A percentile compares a stretch with the other conserved stretches of the same genome.
phyloP scores from a whole-genome alignment of 2,329 filamentous ascomycete genomes.

The Emericellopsis atlantica region DNA sequence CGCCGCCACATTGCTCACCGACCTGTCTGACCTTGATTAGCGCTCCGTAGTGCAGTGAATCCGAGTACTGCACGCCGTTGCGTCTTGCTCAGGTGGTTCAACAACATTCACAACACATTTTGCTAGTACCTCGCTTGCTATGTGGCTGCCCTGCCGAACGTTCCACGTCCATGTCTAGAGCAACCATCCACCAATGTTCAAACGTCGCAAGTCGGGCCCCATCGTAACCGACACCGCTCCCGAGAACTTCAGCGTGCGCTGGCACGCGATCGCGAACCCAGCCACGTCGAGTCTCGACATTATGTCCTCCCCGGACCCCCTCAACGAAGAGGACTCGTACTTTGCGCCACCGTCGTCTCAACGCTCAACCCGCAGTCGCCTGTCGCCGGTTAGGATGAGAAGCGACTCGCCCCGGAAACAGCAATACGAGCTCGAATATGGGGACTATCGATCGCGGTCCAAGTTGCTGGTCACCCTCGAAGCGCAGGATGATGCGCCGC shows the following conservation, averaged over 20 bases:
- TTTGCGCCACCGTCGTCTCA: slow-evolving; percentile 22
- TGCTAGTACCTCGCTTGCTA: neutral
- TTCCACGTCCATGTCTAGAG: slow-evolving; percentile 8
- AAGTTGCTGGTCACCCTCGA: slow-evolving; percentile 43
- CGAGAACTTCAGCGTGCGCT: slow-evolving; percentile 18
- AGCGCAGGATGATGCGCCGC: slow-evolving; percentile 25
- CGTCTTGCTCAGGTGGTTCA: no score
- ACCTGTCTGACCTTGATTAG: no score
- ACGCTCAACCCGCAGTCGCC: slow-evolving; percentile 31
- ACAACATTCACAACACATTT: no score
- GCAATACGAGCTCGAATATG: slow-evolving; percentile 43
- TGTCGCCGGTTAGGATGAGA: slow-evolving; percentile 14
- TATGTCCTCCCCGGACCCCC: slow-evolving; percentile 38
- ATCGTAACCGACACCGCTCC: neutral
- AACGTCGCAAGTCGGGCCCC: slow-evolving; percentile 11
- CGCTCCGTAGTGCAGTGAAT: no score
- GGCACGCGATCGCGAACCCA: slow-evolving; percentile 21
- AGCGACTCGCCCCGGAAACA: slow-evolving; percentile 38
- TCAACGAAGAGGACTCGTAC: slow-evolving; percentile 25
- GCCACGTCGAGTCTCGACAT: slow-evolving; percentile 25
- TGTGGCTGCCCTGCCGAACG: slow-evolving; percentile 4
- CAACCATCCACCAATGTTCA: slow-evolving; percentile 13
- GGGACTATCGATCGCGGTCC: slow-evolving; percentile 34
- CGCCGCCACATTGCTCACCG: neutral
- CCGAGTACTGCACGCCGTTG: no score